Evolutionary conservation across 306 rosid genomes (phyloP).

Genomic region (Sophora flavescens): DNA sequence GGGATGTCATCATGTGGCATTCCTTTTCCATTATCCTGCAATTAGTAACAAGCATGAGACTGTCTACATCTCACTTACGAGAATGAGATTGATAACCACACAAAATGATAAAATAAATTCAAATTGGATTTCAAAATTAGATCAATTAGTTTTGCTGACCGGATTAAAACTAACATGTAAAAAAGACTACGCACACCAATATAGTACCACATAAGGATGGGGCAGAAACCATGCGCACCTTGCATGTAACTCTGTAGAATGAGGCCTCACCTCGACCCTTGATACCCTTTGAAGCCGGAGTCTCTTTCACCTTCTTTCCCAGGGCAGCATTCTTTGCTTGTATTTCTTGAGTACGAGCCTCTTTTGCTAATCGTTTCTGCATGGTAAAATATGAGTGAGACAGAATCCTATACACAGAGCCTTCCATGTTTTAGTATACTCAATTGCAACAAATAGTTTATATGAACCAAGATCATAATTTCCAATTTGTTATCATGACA

Average conservation of each 20-base stretch:
- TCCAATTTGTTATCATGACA: slow-evolving; percentile 1
- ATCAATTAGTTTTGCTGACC: slow-evolving; percentile 7
- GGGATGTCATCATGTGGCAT: slow-evolving; percentile 99
- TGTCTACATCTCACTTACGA: slow-evolving; percentile 11
- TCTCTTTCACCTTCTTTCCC: slow-evolving; percentile 85
- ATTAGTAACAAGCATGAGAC: slow-evolving; percentile 40
- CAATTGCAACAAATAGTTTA: not conserved
- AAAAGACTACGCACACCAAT: slow-evolving; percentile 22
- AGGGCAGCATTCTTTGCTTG: slow-evolving; percentile 81
- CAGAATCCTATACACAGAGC: slow-evolving; percentile 10
- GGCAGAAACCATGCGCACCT: slow-evolving; percentile 59
- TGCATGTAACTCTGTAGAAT: slow-evolving; percentile 92
- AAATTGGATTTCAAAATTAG: slow-evolving; percentile 37
- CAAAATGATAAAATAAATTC: slow-evolving; percentile 19
- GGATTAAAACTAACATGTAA: slow-evolving; percentile 22
- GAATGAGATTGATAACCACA: slow-evolving; percentile 37
- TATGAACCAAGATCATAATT: not conserved
- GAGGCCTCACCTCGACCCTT: slow-evolving; percentile 96
- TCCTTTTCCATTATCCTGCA: slow-evolving; percentile 97
- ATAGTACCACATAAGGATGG: slow-evolving; percentile 36
- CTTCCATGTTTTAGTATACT: slow-evolving; percentile 6
- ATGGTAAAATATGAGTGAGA: slow-evolving; percentile 32
- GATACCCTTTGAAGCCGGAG: slow-evolving; percentile 64
- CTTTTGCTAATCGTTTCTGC: slow-evolving; percentile 88
- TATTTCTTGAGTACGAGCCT: slow-evolving; percentile 84